Base-by-base conservation (phyloP, 1,284 basidiomycete species). In the Cutaneotrichosporon cavernicola region DNA sequence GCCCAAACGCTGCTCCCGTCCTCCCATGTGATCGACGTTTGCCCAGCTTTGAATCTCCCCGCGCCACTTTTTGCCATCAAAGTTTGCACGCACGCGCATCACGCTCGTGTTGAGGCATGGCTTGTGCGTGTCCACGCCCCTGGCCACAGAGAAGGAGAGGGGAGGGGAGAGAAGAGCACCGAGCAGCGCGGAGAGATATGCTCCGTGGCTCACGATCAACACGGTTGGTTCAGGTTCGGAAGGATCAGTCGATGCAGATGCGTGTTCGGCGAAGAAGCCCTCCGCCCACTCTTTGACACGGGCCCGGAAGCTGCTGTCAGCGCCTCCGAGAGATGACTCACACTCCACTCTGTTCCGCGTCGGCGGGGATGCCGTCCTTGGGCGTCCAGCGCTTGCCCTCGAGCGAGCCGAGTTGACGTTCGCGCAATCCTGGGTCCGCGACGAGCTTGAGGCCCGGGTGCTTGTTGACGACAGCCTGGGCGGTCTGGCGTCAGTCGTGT, bases 161-260 rank as follows among this genome's bases (percentile, higher is more conserved):
- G 51, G 31, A n/a, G 46, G 58, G 5, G 60, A 56, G 34, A 71
- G 43, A n/a, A 79, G 62, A 21, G 73, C 58, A 14, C 60, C 56
- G 21, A 71, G 61, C 16, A 79, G 64, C 0, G 66, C 49, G 11
- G 61, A 61, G 34, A 81, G 67, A 63, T 72, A 80, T 13, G 78
- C 79, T 38, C 77, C 77, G 63, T 81, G 79, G 10, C 73, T 73
- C 40, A 76, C 67, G 58, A 76, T 61, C 11, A 79, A 68, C 31
- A 79, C 65, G 11, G n/a, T 31, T 30, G 58, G 43, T 9, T 34
- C 59, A 1, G 51, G n/a, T 3, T 5, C 36, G 7, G 55, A 18
- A 2, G 62, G 31, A 16, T 34, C 32, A 2, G 46, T 26, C 4
- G 31, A 26, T 6, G 46, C 36, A 4, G 50, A n/a, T 3, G 26